Evolutionary conservation across 2,329 filamentous ascomycete genomes (phyloP).

Genomic region (Botrytis byssoidea): DNA sequence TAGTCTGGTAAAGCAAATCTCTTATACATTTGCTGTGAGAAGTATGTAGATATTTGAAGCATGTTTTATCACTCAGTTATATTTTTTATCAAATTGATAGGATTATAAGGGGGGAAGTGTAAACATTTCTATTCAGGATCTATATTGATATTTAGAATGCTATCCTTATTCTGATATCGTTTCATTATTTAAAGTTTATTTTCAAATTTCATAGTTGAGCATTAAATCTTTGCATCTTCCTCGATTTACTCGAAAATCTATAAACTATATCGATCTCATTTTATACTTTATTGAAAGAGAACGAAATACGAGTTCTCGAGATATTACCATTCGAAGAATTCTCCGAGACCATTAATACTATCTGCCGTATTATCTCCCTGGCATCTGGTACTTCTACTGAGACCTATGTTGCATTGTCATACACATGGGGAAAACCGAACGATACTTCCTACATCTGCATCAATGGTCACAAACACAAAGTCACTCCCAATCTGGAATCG

Average conservation of each 20-base stretch:
- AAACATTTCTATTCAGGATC: not conserved
- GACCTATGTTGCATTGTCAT: not conserved
- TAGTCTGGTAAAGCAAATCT: not conserved
- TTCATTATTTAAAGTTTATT: not conserved
- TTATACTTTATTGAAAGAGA: not conserved
- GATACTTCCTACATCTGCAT: not conserved
- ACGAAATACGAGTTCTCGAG: not conserved
- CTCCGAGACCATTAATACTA: not conserved
- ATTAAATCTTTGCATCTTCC: not conserved
- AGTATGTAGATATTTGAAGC: not conserved
- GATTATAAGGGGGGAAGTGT: not conserved
- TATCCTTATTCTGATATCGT: not conserved
- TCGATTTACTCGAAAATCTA: not conserved
- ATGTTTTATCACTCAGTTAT: not conserved
- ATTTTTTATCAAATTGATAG: not conserved
- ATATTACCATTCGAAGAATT: not conserved
- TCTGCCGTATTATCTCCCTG: not conserved
- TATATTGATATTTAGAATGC: not conserved
- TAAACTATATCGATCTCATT: not conserved
- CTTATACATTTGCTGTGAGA: not conserved
- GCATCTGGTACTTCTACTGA: not conserved
- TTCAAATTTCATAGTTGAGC: not conserved
- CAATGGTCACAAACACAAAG: not conserved
- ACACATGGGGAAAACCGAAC: not conserved
- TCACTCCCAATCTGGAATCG: not conserved